Percentiles rank a stretch among this genome's conserved stretches.
These are phyloP conservation scores for Eremochloa ophiuroides DNA, from an alignment of 176 grass and related monocot genomes.

Conservation along the genomic window DNA sequence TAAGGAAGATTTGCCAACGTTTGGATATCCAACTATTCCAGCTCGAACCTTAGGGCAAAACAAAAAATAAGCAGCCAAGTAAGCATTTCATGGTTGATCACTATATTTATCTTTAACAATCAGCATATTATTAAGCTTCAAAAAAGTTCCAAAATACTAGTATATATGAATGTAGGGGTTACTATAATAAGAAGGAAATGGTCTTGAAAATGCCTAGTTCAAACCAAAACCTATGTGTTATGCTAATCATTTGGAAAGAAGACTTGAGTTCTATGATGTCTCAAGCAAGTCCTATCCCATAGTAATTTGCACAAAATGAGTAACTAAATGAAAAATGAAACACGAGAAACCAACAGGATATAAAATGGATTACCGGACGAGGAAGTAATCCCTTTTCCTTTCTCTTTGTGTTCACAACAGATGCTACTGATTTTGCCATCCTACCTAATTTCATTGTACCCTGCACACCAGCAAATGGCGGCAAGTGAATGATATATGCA, in stretches of 20 bases:
- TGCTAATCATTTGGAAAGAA: neutral
- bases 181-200: neutral
- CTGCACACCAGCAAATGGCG: constrained; percentile 35
- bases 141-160: neutral
- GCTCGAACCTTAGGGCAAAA: constrained; percentile 60
- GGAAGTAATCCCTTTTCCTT: constrained; percentile 94
- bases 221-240: too few relatives aligned
- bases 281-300: neutral
- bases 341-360: constrained; percentile 21
- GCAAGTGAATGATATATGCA: neutral
- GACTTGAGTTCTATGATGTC: neutral
- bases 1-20: constrained; percentile 97
- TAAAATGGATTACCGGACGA: constrained; percentile 57
- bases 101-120: constrained; percentile 4
- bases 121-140: neutral
- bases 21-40: constrained; percentile 99
- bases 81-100: constrained; percentile 12
- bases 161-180: neutral
- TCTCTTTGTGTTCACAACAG: constrained; percentile 71
- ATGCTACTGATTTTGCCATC: constrained; percentile 86
- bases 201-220: neutral
- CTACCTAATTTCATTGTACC: constrained; percentile 92
- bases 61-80: constrained; percentile 17
- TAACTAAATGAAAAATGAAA: neutral
- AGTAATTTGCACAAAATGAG: neutral